Percentiles rank a stretch among this genome's conserved stretches.
These are phyloP conservation scores for Hydnomerulius pinastri DNA, from an alignment of 768 basidiomycete genomes.

Conservation along the genomic window DNA sequence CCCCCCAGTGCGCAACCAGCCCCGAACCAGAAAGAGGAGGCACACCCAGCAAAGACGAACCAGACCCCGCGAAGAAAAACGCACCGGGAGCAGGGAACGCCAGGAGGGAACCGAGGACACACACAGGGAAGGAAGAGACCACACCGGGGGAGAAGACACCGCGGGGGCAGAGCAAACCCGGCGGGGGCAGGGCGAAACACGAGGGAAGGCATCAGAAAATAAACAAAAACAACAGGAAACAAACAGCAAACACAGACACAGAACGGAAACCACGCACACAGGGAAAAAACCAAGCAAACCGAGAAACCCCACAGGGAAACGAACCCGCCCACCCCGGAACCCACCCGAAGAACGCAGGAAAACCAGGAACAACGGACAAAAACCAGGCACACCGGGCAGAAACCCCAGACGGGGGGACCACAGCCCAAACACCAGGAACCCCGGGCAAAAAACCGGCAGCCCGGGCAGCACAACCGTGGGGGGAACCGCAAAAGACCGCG, in stretches of 20 bases:
- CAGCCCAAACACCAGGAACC: conserved; percentile 48
- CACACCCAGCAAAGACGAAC: conserved; percentile 33
- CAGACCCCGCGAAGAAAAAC: conserved; percentile 38
- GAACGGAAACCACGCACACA: conserved; percentile 43
- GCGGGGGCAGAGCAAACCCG: conserved; percentile 53
- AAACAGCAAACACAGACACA: no score
- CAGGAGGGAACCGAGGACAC: conserved; percentile 40
- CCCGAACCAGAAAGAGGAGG: conserved; percentile 33
- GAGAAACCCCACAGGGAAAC: conserved; percentile 44
- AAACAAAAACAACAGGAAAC: not conserved
- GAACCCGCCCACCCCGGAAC: conserved; percentile 39
- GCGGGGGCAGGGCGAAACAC: conserved; percentile 56
- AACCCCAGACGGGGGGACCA: conserved; percentile 38
- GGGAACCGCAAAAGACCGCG: conserved; percentile 63
- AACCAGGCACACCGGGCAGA: no score
- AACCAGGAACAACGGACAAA: no score
- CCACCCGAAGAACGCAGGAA: conserved; percentile 40
- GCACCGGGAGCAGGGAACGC: conserved; percentile 36
- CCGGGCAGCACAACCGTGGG: conserved; percentile 40
- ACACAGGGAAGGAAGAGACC: conserved; percentile 40
- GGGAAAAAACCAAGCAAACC: conserved; percentile 55
- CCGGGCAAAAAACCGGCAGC: no score
- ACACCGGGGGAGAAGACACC: conserved; percentile 29
- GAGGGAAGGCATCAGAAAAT: no score
- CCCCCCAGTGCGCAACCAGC: no score